Evolutionary conservation across 768 basidiomycete species (phyloP).

Genomic region (Tricholoma sp.): DNA sequence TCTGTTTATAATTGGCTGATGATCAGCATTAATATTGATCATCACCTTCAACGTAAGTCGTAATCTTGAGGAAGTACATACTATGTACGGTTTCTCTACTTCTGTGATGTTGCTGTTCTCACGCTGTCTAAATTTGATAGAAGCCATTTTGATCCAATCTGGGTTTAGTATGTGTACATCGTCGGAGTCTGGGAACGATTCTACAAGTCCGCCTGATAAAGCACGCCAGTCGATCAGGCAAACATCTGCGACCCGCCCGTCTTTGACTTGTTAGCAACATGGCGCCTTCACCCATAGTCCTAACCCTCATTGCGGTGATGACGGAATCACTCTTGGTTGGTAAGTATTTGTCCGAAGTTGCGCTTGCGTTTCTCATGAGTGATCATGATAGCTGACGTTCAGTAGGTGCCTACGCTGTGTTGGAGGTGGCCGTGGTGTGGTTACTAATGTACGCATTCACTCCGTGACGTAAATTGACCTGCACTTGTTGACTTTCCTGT

Average conservation of each 20-base stretch:
- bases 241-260: background rate
- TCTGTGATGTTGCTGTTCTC: too few relatives aligned
- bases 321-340: conserved; percentile 3
- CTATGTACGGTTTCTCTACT: too few relatives aligned
- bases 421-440: background rate
- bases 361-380: background rate
- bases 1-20: too few relatives aligned
- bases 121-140: too few relatives aligned
- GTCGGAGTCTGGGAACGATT: too few relatives aligned
- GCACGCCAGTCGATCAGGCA: too few relatives aligned
- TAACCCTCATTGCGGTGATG: conserved; percentile 3
- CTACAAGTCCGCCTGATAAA: too few relatives aligned
- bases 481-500: background rate
- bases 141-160: too few relatives aligned
- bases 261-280: background rate
- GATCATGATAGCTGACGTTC: background rate
- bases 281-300: background rate
- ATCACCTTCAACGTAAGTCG: too few relatives aligned
- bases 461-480: background rate
- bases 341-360: background rate
- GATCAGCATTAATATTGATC: too few relatives aligned
- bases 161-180: too few relatives aligned
- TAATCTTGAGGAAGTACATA: too few relatives aligned
- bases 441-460: background rate
- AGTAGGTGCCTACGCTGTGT: conserved; percentile 1